Evolutionary conservation across 495 filamentous ascomycete genomes (phyloP).

Genomic region (Aspergillus sclerotiicarbonarius): DNA sequence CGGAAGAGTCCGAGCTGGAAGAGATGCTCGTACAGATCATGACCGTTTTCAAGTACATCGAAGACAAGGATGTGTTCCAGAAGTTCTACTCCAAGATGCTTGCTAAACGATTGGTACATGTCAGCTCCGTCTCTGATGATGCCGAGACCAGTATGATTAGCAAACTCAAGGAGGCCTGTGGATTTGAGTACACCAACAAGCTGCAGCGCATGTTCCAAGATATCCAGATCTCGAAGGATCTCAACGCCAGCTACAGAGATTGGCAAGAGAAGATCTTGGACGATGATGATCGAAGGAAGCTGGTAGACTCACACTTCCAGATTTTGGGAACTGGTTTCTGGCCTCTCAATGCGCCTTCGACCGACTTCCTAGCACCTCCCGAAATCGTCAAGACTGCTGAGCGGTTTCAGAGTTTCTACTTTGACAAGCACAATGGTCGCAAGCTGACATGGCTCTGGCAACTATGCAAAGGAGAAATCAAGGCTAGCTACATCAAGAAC

Average conservation of each 20-base stretch:
- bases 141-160: slow-evolving; percentile 99
- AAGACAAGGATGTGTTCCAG: slow-evolving; percentile 99
- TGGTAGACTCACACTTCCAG: slow-evolving; percentile 76
- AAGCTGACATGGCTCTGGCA: slow-evolving; percentile 99
- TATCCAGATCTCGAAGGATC: slow-evolving; percentile 96
- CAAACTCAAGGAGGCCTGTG: slow-evolving; percentile 98
- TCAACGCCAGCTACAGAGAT: slow-evolving; percentile 81
- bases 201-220: slow-evolving; percentile 99
- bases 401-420: slow-evolving; percentile 87
- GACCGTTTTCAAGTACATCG: slow-evolving; percentile 99
- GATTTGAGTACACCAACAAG: slow-evolving; percentile 99
- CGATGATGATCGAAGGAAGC: slow-evolving; percentile 56
- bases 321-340: slow-evolving; percentile 97
- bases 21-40: slow-evolving; percentile 91
- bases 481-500: slow-evolving; percentile 85
- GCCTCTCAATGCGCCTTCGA: slow-evolving; percentile 83
- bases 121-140: slow-evolving; percentile 91
- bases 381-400: slow-evolving; percentile 85
- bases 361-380: slow-evolving; percentile 79
- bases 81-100: slow-evolving; percentile 98
- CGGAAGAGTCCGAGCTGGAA: slow-evolving; percentile 92
- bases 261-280: slow-evolving; percentile 62
- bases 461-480: slow-evolving; percentile 94
- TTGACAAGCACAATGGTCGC: slow-evolving; percentile 90
- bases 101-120: slow-evolving; percentile 90